Evolutionary conservation across 2,329 filamentous ascomycete species (phyloP), one percentile per base, ranked within the genome.

Genomic region (Mycosphaerella arachidis): DNA sequence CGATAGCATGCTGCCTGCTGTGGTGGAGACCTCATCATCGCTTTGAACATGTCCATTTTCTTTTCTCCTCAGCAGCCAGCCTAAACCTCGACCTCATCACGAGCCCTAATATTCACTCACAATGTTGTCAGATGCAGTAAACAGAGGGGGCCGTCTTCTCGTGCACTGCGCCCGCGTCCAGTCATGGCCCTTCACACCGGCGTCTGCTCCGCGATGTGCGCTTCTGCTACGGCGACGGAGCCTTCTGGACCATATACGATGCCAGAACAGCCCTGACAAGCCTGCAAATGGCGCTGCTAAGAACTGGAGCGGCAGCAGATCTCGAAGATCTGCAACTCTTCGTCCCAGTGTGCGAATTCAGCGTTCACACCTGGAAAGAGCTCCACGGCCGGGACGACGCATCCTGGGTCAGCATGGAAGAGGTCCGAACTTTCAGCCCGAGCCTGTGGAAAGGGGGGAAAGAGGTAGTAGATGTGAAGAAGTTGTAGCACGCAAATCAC

Each of bases 151-250:
- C 53, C 37, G 37, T 18, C 16, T 6, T n/a, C 4, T n/a, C 37
- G 37, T 18, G 37, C 37, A 43, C 10, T 6, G 31, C 31, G 31
- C 10, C 31, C 31, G 31, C 31, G 31, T 18, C 27, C 33, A 31
- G 16, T 52, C 27, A 30, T 43, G 40, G 24, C 33, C 37, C 61
- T 12, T 6, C 57, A n/a, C 52, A 63, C 29, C 51, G 63, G 12
- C 43, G 48, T 12, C n/a, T 56, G 8, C 53, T 63, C n/a, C 54
- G 58, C 9, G 61, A 65, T 37, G 63, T 65, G 12, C 30, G 63
- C 13, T 63, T 65, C 58, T 63, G 61, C 37, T 65, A 61, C 30
- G 63, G 61, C 13, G 63, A 65, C 30, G 63, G 63, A 10, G 63
- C 63, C 10, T 65, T 63, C 58, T 63, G 61, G 58, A 61, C 61